Base-by-base conservation (phyloP, 1,284 basidiomycete species). In the Porogramme epimiltina region DNA sequence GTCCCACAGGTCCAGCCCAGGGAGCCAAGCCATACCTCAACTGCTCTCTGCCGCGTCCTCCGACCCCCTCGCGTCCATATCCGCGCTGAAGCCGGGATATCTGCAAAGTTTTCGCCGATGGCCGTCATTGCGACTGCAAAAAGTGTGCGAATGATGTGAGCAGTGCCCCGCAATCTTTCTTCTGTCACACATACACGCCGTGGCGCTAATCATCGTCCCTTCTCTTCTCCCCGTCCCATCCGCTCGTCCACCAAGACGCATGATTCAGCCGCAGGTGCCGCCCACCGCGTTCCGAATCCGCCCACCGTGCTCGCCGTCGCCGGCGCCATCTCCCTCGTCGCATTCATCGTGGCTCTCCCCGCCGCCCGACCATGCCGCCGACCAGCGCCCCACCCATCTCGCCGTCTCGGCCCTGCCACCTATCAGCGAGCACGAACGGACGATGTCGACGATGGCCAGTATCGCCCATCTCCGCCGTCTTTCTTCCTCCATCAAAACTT, bases 401-500 rank as follows among this genome's bases (percentile, higher is more conserved):
- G 47, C 47, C 46, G 10, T 39, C 51, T 31, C 50, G 28, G 33
- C 33, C 33, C 28, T 3, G 16, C 41, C 42, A 47, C 45, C 34
- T 58, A 58, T 42, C 42, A 40, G 19, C 48, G 25, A 20, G 57
- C 52, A 37, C 46, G 36, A 33, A 45, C 45, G 42, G 47, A 41
- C 34, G 57, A 59, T 47, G 46, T 54, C 34, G 51, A 55, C 36
- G 53, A 53, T 36, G 52, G 41, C 20, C 39, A 47, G 34, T 49
- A 56, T 54, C 50, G 57, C 46, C 54, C 55, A 55, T 58, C 62
- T 56, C 62, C 60, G 60, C 58, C 56, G 51, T 51, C 62, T 18
- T 57, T 60, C 53, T 46, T 58, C 61, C 63, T 62, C 54, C 63
- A 67, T 62, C 61, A 66, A 59, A 61, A 63, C 61, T 56, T 58